Evolutionary conservation across 495 filamentous ascomycete species (phyloP), one percentile per base, ranked within the genome.

Genomic region (Xylaria scruposa): DNA sequence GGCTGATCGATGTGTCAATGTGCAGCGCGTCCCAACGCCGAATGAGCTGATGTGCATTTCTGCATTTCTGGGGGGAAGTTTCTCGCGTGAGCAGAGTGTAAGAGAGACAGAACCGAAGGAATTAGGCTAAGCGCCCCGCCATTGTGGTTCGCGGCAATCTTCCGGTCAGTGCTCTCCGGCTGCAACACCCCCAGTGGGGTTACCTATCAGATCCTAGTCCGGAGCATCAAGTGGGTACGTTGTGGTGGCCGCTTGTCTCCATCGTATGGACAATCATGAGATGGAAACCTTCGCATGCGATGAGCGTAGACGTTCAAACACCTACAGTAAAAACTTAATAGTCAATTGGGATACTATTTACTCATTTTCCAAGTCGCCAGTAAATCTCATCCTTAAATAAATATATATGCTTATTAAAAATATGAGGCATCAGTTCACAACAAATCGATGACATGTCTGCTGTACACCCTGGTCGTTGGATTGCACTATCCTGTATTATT

Each of bases 141-240:
- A 62, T 42, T 46, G 65, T 68, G 49, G 72, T 73, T 77, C 71
- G 66, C 74, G 76, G 76, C 69, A 76, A 72, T 76, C 72, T 56
- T 36, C 65, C 65, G 47, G 49, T 6, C 65, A 63, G 38, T 63
- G 60, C 38, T 67, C 49, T 78, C 76, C 76, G 76, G 70, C 65
- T 40, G 13, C 76, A 71, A 60, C 58, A 12, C 31, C 19, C 33
- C 38, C 33, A 38, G 58, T 38, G 58, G 58, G 58, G n/a, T 1
- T 38, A 21, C 58, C 31, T 33, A 15, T 31, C 33, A 36, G 6
- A 26, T 31, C 29, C 29, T 31, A 31, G 29, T 31, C 29, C 3
- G 29, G 29, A 31, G 29, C 29, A 31, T 31, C 29, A 38, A 38
- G 36, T 38, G 36, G 36, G 36, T 38, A 38, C 36, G 6, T 38